These are phyloP conservation scores for Coprinopsis strossmayeri DNA, from an alignment of 768 basidiomycete species.

Conservation along the genomic window DNA sequence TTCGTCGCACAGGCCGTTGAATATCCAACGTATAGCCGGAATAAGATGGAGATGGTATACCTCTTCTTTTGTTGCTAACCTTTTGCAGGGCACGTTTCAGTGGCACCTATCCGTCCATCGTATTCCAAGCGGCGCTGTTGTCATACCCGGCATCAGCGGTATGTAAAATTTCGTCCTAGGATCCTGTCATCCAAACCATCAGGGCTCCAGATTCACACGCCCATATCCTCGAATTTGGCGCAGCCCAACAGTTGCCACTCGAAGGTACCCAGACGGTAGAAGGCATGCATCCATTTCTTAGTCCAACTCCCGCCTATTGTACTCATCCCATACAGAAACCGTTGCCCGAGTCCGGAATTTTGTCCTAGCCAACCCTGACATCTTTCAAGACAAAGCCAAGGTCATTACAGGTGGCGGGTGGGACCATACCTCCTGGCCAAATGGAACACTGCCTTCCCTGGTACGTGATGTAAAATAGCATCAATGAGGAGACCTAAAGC, in stretches of 20 bases:
- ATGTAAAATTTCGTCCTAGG: conserved; percentile 17
- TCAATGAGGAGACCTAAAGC: conserved; percentile 11
- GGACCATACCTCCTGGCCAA: conserved; percentile 81
- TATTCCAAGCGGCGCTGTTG: conserved; percentile 48
- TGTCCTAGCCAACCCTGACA: conserved; percentile 51
- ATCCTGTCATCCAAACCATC: background rate
- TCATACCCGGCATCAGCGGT: conserved; percentile 74
- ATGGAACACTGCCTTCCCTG: conserved; percentile 56
- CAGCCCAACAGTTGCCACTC: conserved; percentile 54
- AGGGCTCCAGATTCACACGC: conserved; percentile 64
- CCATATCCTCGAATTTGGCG: conserved; percentile 76
- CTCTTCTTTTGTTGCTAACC: conserved; percentile 15
- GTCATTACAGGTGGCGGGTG: conserved; percentile 82
- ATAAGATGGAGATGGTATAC: conserved; percentile 34
- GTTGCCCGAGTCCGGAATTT: conserved; percentile 54
- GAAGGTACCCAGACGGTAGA: conserved; percentile 52
- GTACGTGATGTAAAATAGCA: conserved; percentile 25
- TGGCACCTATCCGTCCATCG: conserved; percentile 30
- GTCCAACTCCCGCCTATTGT: background rate
- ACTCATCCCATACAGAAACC: conserved; percentile 38
- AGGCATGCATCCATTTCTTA: conserved; percentile 30
- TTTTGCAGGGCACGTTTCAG: conserved; percentile 15
- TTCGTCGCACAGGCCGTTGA: too few relatives aligned
- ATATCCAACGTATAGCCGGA: too few relatives aligned
- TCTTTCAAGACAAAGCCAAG: conserved; percentile 47